These are phyloP conservation scores for Neopestalotiopsis sp. DNA, from an alignment of 2,329 filamentous ascomycete genomes.

Conservation along the genomic window DNA sequence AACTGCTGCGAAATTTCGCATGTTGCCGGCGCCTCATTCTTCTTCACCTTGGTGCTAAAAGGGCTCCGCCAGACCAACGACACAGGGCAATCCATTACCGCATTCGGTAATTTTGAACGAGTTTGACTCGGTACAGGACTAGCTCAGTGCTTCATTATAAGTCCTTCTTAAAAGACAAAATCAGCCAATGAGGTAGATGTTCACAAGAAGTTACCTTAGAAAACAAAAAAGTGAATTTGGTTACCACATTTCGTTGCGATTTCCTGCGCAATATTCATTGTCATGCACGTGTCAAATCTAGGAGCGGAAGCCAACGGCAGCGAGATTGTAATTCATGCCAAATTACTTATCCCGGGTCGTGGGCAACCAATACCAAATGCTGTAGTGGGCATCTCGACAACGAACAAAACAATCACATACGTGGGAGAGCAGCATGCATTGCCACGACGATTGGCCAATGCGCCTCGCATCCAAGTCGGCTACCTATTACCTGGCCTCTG, in stretches of 20 bases:
- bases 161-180: too few relatives aligned
- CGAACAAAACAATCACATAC: constrained; percentile 40
- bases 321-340: not conserved
- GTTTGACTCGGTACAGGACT: not conserved
- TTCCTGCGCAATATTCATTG: not conserved
- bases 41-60: too few relatives aligned
- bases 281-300: not conserved
- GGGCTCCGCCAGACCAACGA: too few relatives aligned
- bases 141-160: not conserved
- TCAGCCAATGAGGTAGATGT: too few relatives aligned
- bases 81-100: not conserved
- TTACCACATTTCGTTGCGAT: not conserved
- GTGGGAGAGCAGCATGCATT: constrained; percentile 38
- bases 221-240: not conserved
- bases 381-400: constrained; percentile 43
- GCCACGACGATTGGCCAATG: constrained; percentile 36
- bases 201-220: too few relatives aligned
- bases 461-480: constrained; percentile 34
- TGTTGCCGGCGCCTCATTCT: too few relatives aligned
- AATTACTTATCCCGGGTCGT: constrained; percentile 51
- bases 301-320: not conserved
- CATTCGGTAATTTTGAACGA: not conserved
- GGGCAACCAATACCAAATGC: constrained; percentile 45
- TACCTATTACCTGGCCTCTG: constrained; percentile 58
- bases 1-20: too few relatives aligned